phyloP scores from a whole-genome alignment of 1,139 yeast genomes.

The Candida tetrigidarum region DNA sequence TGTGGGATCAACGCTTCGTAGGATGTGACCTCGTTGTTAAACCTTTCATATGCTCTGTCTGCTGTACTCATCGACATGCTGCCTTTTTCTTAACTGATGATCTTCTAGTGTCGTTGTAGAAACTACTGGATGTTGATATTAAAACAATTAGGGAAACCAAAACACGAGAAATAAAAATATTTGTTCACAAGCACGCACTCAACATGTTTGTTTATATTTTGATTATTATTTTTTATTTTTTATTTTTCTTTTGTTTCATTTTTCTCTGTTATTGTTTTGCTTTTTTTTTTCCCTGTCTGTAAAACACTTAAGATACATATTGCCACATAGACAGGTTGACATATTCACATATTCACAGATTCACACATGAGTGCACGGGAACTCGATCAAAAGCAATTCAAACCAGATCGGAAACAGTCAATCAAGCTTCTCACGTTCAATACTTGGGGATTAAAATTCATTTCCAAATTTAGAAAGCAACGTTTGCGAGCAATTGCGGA shows the following conservation, averaged over 20 bases:
- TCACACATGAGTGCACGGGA: slow-evolving; percentile 6
- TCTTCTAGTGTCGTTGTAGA: no score
- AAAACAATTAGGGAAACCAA: background rate
- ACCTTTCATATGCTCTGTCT: slow-evolving; percentile 7
- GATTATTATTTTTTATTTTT: background rate
- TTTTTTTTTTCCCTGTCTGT: background rate
- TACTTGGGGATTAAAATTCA: slow-evolving; percentile 89
- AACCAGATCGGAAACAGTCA: slow-evolving; percentile 11
- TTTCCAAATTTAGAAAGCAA: slow-evolving; percentile 67
- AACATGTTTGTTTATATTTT: slow-evolving; percentile 1
- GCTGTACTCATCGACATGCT: slow-evolving; percentile 6
- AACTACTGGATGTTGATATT: background rate
- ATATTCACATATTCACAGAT: background rate
- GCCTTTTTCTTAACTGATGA: background rate
- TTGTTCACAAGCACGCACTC: background rate
- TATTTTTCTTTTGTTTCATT: background rate
- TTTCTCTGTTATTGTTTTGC: slow-evolving; percentile 2
- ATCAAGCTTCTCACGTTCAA: slow-evolving; percentile 66
- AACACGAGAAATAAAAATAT: background rate
- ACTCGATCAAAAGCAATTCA: slow-evolving; percentile 4
- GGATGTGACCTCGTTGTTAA: slow-evolving; percentile 8
- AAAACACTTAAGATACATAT: background rate
- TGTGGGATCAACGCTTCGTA: slow-evolving; percentile 13
- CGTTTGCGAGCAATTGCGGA: slow-evolving; percentile 79
- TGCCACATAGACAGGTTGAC: background rate